Evolutionary conservation across 768 basidiomycete species (phyloP).

Genomic region (Trametes meyenii): DNA sequence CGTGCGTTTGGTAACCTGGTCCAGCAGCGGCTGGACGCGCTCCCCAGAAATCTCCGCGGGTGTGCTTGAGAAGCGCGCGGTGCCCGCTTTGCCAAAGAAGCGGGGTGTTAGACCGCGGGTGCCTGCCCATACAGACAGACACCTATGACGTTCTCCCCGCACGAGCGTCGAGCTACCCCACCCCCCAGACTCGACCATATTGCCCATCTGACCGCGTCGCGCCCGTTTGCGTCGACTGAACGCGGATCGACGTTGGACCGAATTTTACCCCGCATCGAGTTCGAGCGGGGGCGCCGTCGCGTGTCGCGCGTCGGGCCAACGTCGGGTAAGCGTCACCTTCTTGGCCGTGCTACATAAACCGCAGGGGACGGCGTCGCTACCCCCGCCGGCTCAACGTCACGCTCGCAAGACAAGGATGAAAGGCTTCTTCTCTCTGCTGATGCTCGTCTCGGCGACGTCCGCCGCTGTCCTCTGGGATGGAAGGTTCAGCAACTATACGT

Average conservation of each 20-base stretch:
- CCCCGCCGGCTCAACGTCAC: slow-evolving; percentile 1
- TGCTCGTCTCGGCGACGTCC: slow-evolving; percentile 24
- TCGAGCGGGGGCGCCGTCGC: not conserved
- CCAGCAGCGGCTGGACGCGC: not conserved
- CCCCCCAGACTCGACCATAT: slow-evolving; percentile 1
- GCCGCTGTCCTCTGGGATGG: slow-evolving; percentile 37
- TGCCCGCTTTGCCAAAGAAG: not conserved
- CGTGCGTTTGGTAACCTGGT: not conserved
- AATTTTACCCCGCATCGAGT: slow-evolving; percentile 21
- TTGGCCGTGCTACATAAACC: slow-evolving; percentile 8
- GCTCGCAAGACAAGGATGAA: slow-evolving; percentile 19
- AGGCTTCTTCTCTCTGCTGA: slow-evolving; percentile 19
- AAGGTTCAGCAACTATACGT: slow-evolving; percentile 31
- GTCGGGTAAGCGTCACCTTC: slow-evolving; percentile 12
- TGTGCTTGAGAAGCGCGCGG: not conserved
- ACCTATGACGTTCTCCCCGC: slow-evolving; percentile 5
- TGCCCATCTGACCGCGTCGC: slow-evolving; percentile 11
- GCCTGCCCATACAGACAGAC: not conserved
- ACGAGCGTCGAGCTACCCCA: not conserved
- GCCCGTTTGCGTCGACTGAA: slow-evolving; percentile 2
- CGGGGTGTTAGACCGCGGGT: not conserved
- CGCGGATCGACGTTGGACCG: slow-evolving; percentile 27
- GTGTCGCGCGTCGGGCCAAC: slow-evolving; percentile 19
- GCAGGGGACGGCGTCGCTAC: not conserved
- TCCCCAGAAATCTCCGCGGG: not conserved